Evolutionary conservation across 1,139 yeast species (phyloP).

Genomic region (Blastobotrys illinoisensis): DNA sequence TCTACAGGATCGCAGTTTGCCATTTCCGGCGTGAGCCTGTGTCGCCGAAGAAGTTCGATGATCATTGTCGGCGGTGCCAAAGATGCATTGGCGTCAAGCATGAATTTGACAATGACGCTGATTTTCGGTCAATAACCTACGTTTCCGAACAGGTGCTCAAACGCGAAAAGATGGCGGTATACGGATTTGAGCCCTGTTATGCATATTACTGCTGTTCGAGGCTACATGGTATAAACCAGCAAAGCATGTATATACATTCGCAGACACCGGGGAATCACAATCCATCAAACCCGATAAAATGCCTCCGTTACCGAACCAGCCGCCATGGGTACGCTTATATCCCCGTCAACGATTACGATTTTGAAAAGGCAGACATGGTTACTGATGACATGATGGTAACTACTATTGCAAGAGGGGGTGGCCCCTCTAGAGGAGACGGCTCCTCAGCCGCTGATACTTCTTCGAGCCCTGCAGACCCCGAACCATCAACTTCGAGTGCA

Average conservation of each 20-base stretch:
- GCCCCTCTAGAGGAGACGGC: too few species aligned
- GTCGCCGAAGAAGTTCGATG: slow-evolving; percentile 4
- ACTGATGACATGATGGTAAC: background rate
- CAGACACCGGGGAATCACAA: slow-evolving; percentile 2
- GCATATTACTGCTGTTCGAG: slow-evolving; percentile 6
- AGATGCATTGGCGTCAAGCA: slow-evolving; percentile 1
- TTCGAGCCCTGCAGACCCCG: background rate
- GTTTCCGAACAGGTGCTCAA: slow-evolving; percentile 4
- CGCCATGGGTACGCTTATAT: slow-evolving; percentile 8
- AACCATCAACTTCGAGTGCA: background rate
- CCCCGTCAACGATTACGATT: slow-evolving; percentile 2
- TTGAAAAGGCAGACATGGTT: background rate
- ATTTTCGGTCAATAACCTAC: slow-evolving; percentile 1
- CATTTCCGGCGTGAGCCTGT: slow-evolving; percentile 6
- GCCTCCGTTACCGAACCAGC: slow-evolving; percentile 5
- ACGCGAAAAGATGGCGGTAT: slow-evolving; percentile 3
- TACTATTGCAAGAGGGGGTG: background rate
- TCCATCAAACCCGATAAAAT: slow-evolving; percentile 2
- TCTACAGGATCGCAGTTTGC: slow-evolving; percentile 4
- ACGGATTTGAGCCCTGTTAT: slow-evolving; percentile 6
- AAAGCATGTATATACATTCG: slow-evolving; percentile 5
- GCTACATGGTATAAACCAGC: slow-evolving; percentile 5
- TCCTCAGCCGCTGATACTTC: background rate
- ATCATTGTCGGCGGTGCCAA: slow-evolving; percentile 6
- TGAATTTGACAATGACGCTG: background rate